phyloP scores from a whole-genome alignment of 306 rosid genomes.

The Albizia julibrissin region DNA sequence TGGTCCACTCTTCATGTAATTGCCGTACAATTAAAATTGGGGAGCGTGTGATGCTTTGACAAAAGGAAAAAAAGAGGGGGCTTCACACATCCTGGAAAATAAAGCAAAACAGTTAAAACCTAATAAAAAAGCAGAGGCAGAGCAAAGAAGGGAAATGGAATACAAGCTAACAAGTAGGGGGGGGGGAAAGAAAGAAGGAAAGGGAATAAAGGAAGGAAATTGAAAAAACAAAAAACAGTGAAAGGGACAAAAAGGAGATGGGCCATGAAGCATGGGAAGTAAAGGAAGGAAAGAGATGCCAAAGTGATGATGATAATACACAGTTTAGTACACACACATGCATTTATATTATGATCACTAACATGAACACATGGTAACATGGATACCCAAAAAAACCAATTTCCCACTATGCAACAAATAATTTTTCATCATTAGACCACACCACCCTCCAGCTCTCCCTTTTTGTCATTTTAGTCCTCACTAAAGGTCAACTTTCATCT shows the following conservation, averaged over 20 bases:
- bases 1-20: slow-evolving; percentile 35
- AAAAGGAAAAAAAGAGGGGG: slow-evolving; percentile 29
- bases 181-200: neutral
- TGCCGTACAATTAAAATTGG: slow-evolving; percentile 45
- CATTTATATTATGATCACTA: slow-evolving; percentile 49
- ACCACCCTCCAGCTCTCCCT: slow-evolving; percentile 33
- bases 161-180: neutral
- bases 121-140: neutral
- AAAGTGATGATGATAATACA: slow-evolving; percentile 20
- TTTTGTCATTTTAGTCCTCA: slow-evolving; percentile 53
- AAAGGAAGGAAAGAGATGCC: slow-evolving; percentile 25
- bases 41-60: slow-evolving; percentile 40
- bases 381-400: slow-evolving; percentile 49
- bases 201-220: slow-evolving; percentile 11
- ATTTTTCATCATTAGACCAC: slow-evolving; percentile 57
- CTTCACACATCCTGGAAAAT: slow-evolving; percentile 1
- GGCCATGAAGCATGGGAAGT: slow-evolving; percentile 48
- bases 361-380: slow-evolving; percentile 55
- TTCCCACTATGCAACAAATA: slow-evolving; percentile 47
- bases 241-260: slow-evolving; percentile 54
- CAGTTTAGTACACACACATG: slow-evolving; percentile 25
- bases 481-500: slow-evolving; percentile 55
- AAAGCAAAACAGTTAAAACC: neutral
- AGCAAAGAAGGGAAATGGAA: slow-evolving; percentile 1
- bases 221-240: slow-evolving; percentile 20